These are phyloP conservation scores for Curvularia spicifera DNA, from an alignment of 2,329 filamentous ascomycete species.

Conservation along the genomic window DNA sequence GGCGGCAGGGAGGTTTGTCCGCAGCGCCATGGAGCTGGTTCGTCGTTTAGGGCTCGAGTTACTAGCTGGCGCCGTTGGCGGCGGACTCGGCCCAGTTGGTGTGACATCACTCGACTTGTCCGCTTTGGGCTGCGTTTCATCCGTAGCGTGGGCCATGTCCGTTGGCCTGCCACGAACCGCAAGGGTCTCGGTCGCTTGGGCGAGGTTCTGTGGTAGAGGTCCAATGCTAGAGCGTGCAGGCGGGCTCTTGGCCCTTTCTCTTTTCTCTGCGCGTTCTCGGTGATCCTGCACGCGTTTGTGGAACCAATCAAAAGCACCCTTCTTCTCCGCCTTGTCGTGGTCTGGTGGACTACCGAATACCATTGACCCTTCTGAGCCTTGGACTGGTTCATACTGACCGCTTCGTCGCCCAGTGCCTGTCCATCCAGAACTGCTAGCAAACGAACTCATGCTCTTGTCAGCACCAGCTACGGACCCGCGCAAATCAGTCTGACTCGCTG, in stretches of 20 bases:
- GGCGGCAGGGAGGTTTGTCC: constrained; percentile 20
- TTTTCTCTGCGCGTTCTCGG: constrained; percentile 61
- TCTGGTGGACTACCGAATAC: constrained; percentile 44
- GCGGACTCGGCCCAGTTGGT: constrained; percentile 27
- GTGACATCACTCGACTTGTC: constrained; percentile 32
- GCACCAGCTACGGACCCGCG: constrained; percentile 46
- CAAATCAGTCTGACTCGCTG: constrained; percentile 46
- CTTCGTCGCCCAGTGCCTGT: constrained; percentile 38
- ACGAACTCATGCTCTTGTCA: constrained; percentile 51
- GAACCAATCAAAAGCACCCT: constrained; percentile 68
- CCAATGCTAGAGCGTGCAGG: constrained; percentile 43
- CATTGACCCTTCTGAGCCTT: constrained; percentile 37
- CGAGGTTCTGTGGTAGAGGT: constrained; percentile 28
- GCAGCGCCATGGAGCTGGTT: constrained; percentile 7
- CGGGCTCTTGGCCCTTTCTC: constrained; percentile 61
- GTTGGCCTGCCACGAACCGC: constrained; percentile 34
- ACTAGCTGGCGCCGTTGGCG: background rate
- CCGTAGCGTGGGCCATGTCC: constrained; percentile 32
- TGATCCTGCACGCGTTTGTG: constrained; percentile 69
- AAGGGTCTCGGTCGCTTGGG: constrained; percentile 26
- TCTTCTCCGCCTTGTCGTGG: constrained; percentile 57
- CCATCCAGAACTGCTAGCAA: constrained; percentile 44
- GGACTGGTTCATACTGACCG: constrained; percentile 42
- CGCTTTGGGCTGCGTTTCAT: constrained; percentile 11
- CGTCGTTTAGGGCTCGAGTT: background rate